Percentiles rank a stretch among this genome's conserved stretches.
Conservation (phyloP, 228 moss, liverwort and hornwort genomes). For the Sphagnum magellanicum region DNA sequence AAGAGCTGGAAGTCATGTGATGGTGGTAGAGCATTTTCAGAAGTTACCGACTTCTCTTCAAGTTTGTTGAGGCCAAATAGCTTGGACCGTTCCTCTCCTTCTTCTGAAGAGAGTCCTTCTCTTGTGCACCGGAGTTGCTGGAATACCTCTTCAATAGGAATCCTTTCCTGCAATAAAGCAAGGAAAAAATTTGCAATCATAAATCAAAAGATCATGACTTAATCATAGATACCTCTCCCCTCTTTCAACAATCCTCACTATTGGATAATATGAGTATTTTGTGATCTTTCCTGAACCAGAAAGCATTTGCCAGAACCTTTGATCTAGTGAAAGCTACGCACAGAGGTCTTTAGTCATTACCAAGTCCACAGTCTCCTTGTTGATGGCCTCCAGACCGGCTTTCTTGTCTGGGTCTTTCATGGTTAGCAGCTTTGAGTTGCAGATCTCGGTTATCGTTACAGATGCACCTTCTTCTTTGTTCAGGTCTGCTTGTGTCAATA, state of each 20-base stretch:
- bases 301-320: neutral
- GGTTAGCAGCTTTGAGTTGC: too few species aligned
- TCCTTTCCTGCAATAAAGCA: slow-evolving; percentile 32
- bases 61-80: slow-evolving; percentile 66
- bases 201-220: neutral
- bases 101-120: slow-evolving; percentile 46
- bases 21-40: too few species aligned
- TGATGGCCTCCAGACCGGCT: slow-evolving; percentile 54
- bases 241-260: neutral
- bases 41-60: slow-evolving; percentile 58
- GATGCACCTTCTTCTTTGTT: too few species aligned
- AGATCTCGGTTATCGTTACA: too few species aligned
- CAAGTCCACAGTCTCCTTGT: slow-evolving; percentile 75
- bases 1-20: too few species aligned
- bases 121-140: slow-evolving; percentile 56
- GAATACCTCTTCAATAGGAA: slow-evolving; percentile 71
- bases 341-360: slow-evolving; percentile 8
- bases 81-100: slow-evolving; percentile 51
- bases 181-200: neutral
- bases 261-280: neutral
- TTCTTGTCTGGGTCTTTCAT: slow-evolving; percentile 26
- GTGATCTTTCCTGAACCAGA: neutral
- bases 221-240: neutral
- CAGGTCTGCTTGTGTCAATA: too few species aligned
- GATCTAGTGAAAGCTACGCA: neutral